A percentile compares a stretch with the other conserved stretches of the same genome.
These are phyloP conservation scores for Chaetomium tenue DNA, from an alignment of 495 filamentous ascomycete species.

Conservation along the genomic window DNA sequence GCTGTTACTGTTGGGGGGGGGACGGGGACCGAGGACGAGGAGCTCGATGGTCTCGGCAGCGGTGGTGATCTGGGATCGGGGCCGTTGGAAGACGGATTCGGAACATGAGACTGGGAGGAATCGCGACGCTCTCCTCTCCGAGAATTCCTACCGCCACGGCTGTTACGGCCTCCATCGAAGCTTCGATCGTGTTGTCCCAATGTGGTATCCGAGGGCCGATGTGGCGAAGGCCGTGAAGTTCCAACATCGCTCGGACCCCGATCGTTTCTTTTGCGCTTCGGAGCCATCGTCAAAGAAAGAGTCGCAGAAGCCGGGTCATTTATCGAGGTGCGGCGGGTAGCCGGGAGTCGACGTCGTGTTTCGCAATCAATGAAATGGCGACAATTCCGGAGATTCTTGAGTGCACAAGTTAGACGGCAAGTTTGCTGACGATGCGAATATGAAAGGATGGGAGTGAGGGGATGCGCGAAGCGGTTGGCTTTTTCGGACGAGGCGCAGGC, in stretches of 20 bases:
- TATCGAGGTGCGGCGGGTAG: conserved; percentile 28
- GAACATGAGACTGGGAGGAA: conserved; percentile 37
- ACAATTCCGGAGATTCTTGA: not conserved
- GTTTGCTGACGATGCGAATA: not conserved
- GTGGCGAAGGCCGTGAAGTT: conserved; percentile 49
- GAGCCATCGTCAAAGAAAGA: conserved; percentile 43
- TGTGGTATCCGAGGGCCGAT: conserved; percentile 50
- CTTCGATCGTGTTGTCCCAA: conserved; percentile 53
- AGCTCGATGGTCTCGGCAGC: conserved; percentile 44
- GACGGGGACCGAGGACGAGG: conserved; percentile 38
- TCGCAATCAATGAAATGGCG: not conserved
- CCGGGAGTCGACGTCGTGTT: conserved; percentile 18
- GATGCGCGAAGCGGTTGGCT: conserved; percentile 9
- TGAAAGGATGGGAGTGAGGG: conserved; percentile 11
- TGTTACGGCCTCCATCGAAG: conserved; percentile 41
- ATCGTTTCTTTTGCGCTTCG: conserved; percentile 56
- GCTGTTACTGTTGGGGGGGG: not conserved
- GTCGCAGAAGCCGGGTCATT: conserved; percentile 27
- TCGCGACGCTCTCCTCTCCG: conserved; percentile 48
- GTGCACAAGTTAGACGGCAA: conserved; percentile 13
- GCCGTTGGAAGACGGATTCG: conserved; percentile 17
- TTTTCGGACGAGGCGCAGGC: conserved; percentile 6
- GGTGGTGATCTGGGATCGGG: conserved; percentile 42
- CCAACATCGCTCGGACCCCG: conserved; percentile 44
- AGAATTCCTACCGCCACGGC: conserved; percentile 40